Base-by-base conservation (phyloP, 345 rosid genomes). In the Citrus australasica region DNA sequence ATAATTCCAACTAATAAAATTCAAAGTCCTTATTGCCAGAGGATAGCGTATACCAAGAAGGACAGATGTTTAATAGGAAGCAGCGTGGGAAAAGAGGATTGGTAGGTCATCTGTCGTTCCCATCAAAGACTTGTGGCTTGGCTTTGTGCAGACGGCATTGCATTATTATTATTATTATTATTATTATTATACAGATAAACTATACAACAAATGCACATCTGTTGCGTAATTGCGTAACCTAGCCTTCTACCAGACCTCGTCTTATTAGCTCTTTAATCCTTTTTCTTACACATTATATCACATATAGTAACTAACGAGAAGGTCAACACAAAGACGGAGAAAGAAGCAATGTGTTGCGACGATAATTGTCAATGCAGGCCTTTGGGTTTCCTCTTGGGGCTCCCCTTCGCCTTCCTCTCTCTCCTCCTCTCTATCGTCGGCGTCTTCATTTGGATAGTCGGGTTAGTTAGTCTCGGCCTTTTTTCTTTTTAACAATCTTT, bases 391-490 rank as follows among this genome's bases (percentile, higher is more conserved):
- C 87, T 92, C 17, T 56, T 90, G 74, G 92, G 91, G 69, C 86
- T 90, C 30, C 96, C 96, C 58, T 92, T 88, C 64, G 91, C 92
- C 77, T 87, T 92, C 72, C 86, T 90, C 38, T 74, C 93, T 46
- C 78, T 90, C 63, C 69, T 90, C 70, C 75, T 92, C 81, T 87
- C 93, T 25, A 35, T 92, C 13, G 58, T 92, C 11, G 91, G 94
- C 17, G 74, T 89, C 9, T 22, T 92, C 8, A 40, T 86, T 22
- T 88, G 96, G 93, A 86, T 92, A 59, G 83, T 89, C 19, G 92
- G 93, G 93, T 90, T 6, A 38, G 93, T 90, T 6, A 38, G 88
- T 79, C 8, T 67, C n/a, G 30, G 9, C 19, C n/a, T 33, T 25
- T 25, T 61, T 25, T 2, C 5, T 21, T 4, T 0, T 4, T 19